Evolutionary conservation across 148 eudicot genomes (phyloP).

Genomic region (Fagopyrum tataricum): DNA sequence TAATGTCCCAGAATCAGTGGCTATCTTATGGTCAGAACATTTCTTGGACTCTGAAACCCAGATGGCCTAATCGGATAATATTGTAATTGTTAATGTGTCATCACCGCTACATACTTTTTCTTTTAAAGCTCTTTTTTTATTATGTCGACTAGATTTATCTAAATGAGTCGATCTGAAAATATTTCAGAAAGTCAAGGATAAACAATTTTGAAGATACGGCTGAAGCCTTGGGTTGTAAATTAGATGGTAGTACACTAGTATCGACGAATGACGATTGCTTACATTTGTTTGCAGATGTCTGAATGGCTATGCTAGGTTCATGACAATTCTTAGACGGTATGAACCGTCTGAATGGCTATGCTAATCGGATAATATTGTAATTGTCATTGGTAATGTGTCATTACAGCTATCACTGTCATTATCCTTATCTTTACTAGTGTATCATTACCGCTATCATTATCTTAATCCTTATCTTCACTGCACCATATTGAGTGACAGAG

Average conservation of each 20-base stretch:
- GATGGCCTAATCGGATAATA: not conserved
- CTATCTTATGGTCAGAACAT: not conserved
- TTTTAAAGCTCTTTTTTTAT: no score
- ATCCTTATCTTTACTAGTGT: not conserved
- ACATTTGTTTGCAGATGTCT: not conserved
- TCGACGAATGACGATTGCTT: not conserved
- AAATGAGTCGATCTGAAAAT: no score
- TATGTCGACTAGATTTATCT: no score
- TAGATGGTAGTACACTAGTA: not conserved
- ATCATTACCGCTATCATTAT: not conserved
- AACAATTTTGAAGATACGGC: not conserved
- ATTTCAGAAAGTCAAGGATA: no score
- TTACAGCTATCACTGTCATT: not conserved
- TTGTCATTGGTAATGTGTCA: not conserved
- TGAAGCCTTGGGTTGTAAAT: not conserved
- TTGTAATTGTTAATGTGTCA: not conserved
- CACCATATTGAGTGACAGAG: not conserved
- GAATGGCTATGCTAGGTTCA: not conserved
- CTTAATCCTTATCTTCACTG: not conserved
- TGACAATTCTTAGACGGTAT: not conserved
- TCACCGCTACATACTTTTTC: no score
- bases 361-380: not conserved
- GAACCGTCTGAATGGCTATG: not conserved
- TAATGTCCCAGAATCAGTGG: not conserved
- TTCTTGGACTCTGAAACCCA: not conserved